These are phyloP conservation scores for Starmerella vaccinii DNA, from an alignment of 805 yeast genomes.

Conservation along the genomic window DNA sequence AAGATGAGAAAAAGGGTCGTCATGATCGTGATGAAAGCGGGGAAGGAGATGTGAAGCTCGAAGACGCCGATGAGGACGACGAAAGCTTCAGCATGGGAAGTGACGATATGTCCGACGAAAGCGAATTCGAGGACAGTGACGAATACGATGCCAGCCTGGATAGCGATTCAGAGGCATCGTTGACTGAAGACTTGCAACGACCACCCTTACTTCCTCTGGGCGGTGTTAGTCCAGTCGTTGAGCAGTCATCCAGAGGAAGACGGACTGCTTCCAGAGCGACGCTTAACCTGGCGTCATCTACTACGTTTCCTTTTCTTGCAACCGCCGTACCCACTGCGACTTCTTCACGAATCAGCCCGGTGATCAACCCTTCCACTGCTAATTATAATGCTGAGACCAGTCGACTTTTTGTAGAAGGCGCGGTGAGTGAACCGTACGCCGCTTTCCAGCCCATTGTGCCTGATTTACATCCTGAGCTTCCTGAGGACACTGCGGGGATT, in stretches of 20 bases:
- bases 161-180: not conserved
- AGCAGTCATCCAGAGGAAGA: not conserved
- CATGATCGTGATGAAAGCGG: not conserved
- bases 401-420: no score
- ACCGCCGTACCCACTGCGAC: no score
- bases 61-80: not conserved
- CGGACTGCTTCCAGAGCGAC: not conserved
- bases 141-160: slow-evolving; percentile 1
- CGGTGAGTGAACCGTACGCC: no score
- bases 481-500: no score
- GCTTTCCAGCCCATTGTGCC: no score
- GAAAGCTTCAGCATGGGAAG: not conserved
- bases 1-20: not conserved
- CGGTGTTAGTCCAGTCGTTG: not conserved
- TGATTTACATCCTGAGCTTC: no score
- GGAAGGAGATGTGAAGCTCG: not conserved
- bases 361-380: no score
- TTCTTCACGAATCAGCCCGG: no score
- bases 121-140: not conserved
- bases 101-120: not conserved
- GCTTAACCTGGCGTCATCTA: no score
- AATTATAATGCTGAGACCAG: no score
- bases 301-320: no score
- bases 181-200: not conserved
- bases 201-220: not conserved